phyloP scores from a whole-genome alignment of 2,329 filamentous ascomycete genomes.

The Metarhizium album region DNA sequence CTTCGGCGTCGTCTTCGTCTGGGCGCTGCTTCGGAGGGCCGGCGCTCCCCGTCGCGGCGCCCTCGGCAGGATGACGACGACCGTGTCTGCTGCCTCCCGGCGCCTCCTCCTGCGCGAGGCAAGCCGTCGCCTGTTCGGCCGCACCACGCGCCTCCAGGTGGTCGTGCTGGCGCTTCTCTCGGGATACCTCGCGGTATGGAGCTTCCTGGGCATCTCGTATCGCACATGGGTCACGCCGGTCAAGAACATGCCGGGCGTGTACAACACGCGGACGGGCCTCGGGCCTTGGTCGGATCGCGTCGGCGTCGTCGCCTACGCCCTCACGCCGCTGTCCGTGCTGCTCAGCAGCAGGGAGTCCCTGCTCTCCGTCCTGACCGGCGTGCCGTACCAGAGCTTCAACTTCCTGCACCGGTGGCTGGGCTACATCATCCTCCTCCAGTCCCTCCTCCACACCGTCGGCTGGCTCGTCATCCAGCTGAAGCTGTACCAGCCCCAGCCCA shows the following conservation, averaged over 20 bases:
- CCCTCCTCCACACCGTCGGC: slow-evolving; percentile 56
- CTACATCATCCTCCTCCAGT: slow-evolving; percentile 60
- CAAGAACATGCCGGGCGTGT: slow-evolving; percentile 38
- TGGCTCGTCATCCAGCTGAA: slow-evolving; percentile 58
- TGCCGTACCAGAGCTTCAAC: slow-evolving; percentile 68
- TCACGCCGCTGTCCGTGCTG: slow-evolving; percentile 60
- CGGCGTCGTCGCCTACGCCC: slow-evolving; percentile 60
- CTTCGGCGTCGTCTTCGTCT: slow-evolving; percentile 31
- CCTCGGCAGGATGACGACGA: slow-evolving; percentile 19
- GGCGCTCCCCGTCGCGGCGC: slow-evolving; percentile 14
- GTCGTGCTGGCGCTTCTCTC: slow-evolving; percentile 45
- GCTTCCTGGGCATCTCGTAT: slow-evolving; percentile 59
- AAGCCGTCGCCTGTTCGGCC: slow-evolving; percentile 48
- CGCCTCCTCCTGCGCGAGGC: slow-evolving; percentile 52
- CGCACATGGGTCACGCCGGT: slow-evolving; percentile 61
- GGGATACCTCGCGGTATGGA: slow-evolving; percentile 56
- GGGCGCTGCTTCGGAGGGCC: slow-evolving; percentile 22
- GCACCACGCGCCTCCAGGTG: slow-evolving; percentile 58
- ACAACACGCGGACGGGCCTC: slow-evolving; percentile 55
- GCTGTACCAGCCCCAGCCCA: slow-evolving; percentile 63
- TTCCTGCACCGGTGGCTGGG: slow-evolving; percentile 70
- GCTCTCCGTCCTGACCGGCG: slow-evolving; percentile 57
- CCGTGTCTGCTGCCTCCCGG: slow-evolving; percentile 27
- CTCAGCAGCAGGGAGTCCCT: slow-evolving; percentile 60
- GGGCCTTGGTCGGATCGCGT: slow-evolving; percentile 60